Evolutionary conservation across 2,329 filamentous ascomycete genomes (phyloP), one percentile per base, ranked within the genome.

Genomic region (Aspergillus unguis): DNA sequence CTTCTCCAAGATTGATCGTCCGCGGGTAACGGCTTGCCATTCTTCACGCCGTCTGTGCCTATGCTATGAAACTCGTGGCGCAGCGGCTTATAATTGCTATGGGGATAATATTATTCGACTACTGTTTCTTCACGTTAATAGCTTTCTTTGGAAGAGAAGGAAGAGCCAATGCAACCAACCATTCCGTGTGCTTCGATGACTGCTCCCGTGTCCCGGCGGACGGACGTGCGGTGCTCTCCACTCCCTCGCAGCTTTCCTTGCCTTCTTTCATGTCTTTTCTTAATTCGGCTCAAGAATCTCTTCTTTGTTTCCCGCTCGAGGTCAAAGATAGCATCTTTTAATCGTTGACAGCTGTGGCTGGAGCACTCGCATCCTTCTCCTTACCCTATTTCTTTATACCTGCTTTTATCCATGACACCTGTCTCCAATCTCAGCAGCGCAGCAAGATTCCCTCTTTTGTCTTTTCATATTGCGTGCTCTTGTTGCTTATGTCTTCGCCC

Each of bases 371-470:
- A 62, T 64, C 56, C 54, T 60, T 48, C 33, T 36, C 56, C 57
- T 60, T 57, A 37, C 55, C 54, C 48, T 50, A n/a, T 55, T 52
- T 44, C 36, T 48, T 52, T 52, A 52, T 60, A 52, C 50, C 52
- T 59, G 52, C 54, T 61, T 63, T 58, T 52, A 60, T 59, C 58
- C 56, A 61, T 62, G 59, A 59, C 61, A 61, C 57, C 63, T 62
- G 62, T 64, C 62, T 53, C 64, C 61, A 67, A 65, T 68, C 61
- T 67, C 61, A 67, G 62, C 67, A 70, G 65, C 67, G 66, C 67
- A 68, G 66, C 67, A 70, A 71, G 65, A 71, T 69, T 71, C 68
- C 68, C 68, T 70, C 65, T 70, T 65, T 66, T 63, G 62, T 62
- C 54, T 48, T 65, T 62, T 63, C 58, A 57, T 61, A 53, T 61